phyloP scores from a whole-genome alignment of 805 yeast genomes.

The Yarrowia sp. region DNA sequence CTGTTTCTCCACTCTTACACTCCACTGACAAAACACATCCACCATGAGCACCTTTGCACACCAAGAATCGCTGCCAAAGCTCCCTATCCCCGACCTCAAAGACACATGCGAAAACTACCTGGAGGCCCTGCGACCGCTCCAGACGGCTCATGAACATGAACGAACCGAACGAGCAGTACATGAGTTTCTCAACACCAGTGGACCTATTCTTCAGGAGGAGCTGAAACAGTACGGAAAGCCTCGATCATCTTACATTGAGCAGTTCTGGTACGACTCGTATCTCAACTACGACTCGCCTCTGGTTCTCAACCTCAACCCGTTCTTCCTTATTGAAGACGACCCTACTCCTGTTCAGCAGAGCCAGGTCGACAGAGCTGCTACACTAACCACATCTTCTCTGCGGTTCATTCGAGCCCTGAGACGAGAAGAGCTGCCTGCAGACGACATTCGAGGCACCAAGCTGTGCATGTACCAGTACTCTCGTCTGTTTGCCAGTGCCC shows the following conservation, averaged over 20 bases:
- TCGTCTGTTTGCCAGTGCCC: constrained; percentile 79
- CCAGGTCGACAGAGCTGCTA: constrained; percentile 79
- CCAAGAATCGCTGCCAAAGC: constrained; percentile 58
- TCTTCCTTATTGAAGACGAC: constrained; percentile 85
- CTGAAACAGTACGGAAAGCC: constrained; percentile 60
- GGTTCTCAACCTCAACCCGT: constrained; percentile 88
- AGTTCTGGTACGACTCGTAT: constrained; percentile 92
- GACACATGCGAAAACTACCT: constrained; percentile 68
- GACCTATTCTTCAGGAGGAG: constrained; percentile 58
- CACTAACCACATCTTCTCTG: constrained; percentile 70
- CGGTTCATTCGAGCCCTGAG: constrained; percentile 79
- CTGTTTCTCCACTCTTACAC: neutral
- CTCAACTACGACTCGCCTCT: constrained; percentile 76
- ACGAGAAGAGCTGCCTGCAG: constrained; percentile 70
- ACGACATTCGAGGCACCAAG: constrained; percentile 56
- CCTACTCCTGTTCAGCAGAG: constrained; percentile 62
- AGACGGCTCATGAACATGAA: constrained; percentile 67
- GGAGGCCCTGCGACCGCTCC: constrained; percentile 71
- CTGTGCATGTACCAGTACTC: constrained; percentile 91
- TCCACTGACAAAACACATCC: neutral
- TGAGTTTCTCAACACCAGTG: constrained; percentile 54
- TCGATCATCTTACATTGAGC: constrained; percentile 81
- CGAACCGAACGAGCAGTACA: constrained; percentile 59
- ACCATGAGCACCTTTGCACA: constrained; percentile 49
- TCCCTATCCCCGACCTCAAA: constrained; percentile 77